These are phyloP conservation scores for Parathielavia hyrcaniae DNA, from an alignment of 495 filamentous ascomycete species.

Conservation along the genomic window DNA sequence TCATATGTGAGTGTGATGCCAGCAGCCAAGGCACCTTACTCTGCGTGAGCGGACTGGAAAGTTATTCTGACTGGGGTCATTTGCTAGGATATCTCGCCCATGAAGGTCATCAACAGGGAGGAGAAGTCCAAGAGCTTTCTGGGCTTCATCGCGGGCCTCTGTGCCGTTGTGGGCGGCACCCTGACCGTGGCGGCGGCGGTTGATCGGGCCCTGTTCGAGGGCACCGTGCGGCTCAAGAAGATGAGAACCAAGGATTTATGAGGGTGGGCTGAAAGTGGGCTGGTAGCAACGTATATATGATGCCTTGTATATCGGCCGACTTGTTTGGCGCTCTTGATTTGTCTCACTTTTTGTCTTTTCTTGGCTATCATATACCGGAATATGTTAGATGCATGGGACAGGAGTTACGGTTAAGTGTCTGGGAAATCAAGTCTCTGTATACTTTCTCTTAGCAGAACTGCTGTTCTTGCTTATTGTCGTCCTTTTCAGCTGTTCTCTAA, in stretches of 20 bases:
- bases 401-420: conserved; percentile 8
- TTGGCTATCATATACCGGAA: conserved; percentile 11
- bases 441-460: no score
- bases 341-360: not conserved
- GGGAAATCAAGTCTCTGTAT: not conserved
- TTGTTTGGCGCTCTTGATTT: not conserved
- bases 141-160: conserved; percentile 87
- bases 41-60: not conserved
- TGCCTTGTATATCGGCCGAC: not conserved
- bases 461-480: no score
- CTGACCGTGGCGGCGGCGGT: conserved; percentile 92
- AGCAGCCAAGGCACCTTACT: no score
- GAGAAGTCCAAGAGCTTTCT: conserved; percentile 78
- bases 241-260: conserved; percentile 57
- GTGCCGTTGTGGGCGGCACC: conserved; percentile 90
- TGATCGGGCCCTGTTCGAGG: conserved; percentile 88
- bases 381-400: conserved; percentile 13
- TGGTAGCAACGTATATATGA: conserved; percentile 11
- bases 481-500: not conserved
- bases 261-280: not conserved
- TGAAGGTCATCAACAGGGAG: conserved; percentile 99
- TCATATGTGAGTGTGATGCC: conserved; percentile 64
- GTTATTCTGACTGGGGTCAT: conserved; percentile 5
- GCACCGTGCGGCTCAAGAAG: conserved; percentile 76
- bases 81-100: conserved; percentile 86